A percentile compares a stretch with the other conserved stretches of the same genome.
Conservation (phyloP, 2,329 filamentous ascomycete species). For the Karstenula rhodostoma region DNA sequence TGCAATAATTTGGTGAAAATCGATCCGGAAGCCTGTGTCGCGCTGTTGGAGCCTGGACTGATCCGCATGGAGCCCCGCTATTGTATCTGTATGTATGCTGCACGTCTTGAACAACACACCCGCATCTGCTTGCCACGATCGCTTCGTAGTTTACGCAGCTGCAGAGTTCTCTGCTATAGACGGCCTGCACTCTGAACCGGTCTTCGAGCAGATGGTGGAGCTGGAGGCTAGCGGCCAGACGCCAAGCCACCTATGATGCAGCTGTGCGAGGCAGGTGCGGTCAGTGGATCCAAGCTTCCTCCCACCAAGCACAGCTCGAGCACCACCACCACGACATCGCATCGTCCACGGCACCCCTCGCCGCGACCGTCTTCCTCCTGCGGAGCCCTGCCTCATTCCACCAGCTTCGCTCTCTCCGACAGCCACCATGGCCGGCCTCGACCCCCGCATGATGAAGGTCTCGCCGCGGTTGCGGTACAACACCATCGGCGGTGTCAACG, state of each 20-base stretch:
- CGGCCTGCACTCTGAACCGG: neutral
- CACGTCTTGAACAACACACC: neutral
- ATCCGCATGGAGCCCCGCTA: neutral
- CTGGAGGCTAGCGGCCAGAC: neutral
- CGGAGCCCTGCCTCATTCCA: constrained; percentile 25
- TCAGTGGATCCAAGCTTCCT: constrained; percentile 35
- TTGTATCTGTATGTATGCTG: neutral
- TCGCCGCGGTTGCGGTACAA: constrained; percentile 89
- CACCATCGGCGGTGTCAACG: constrained; percentile 97
- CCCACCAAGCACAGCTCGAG: constrained; percentile 38
- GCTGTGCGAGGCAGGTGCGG: constrained; percentile 15
- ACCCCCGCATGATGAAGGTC: constrained; percentile 64
- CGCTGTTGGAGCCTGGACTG: neutral
- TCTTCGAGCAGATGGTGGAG: neutral
- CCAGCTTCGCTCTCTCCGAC: constrained; percentile 28
- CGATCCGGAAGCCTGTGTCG: neutral
- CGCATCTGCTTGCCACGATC: neutral
- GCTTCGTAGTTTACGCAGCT: neutral
- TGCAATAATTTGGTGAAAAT: neutral
- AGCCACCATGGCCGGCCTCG: constrained; percentile 49
- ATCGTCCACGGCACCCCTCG: constrained; percentile 20
- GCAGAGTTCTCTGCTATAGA: constrained; percentile 12
- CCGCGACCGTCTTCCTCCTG: constrained; percentile 26
- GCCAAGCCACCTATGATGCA: constrained; percentile 15
- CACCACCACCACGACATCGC: constrained; percentile 25